Conservation (phyloP, 2,329 filamentous ascomycete genomes). For the Botrytis porri region DNA sequence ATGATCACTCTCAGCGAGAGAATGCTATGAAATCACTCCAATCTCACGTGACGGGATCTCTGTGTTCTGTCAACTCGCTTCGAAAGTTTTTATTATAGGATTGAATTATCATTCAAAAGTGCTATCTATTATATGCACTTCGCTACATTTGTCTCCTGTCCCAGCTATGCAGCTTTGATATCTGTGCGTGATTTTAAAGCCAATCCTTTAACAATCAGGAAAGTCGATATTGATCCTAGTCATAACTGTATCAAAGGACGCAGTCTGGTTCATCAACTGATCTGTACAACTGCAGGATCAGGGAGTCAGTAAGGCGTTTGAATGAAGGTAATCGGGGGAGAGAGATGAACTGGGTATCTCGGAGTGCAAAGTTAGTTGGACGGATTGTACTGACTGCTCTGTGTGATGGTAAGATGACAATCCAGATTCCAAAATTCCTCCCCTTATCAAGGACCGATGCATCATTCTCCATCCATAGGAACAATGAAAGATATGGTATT, state of each 20-base stretch:
- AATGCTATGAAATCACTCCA: background rate
- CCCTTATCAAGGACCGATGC: background rate
- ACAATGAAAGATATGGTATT: conserved; percentile 1
- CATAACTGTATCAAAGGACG: background rate
- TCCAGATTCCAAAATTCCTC: background rate
- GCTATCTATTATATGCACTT: background rate
- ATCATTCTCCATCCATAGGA: background rate
- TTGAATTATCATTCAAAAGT: background rate
- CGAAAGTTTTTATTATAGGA: background rate
- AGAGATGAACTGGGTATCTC: background rate
- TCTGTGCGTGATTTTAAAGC: background rate
- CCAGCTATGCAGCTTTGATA: background rate
- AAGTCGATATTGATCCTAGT: conserved; percentile 1
- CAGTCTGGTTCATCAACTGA: conserved; percentile 3
- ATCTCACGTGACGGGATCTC: background rate
- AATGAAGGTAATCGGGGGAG: background rate
- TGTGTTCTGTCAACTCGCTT: background rate
- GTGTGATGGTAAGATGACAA: background rate
- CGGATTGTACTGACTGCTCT: background rate
- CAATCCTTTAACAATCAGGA: background rate
- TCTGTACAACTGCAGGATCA: background rate
- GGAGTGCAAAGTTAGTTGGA: background rate
- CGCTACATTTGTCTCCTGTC: background rate
- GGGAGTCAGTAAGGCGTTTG: background rate
- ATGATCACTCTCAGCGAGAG: background rate